A percentile compares a stretch with the other conserved stretches of the same genome.
These are phyloP conservation scores for Blepharisma stoltei DNA, from an alignment of 73 alveolate species.

Conservation along the genomic window DNA sequence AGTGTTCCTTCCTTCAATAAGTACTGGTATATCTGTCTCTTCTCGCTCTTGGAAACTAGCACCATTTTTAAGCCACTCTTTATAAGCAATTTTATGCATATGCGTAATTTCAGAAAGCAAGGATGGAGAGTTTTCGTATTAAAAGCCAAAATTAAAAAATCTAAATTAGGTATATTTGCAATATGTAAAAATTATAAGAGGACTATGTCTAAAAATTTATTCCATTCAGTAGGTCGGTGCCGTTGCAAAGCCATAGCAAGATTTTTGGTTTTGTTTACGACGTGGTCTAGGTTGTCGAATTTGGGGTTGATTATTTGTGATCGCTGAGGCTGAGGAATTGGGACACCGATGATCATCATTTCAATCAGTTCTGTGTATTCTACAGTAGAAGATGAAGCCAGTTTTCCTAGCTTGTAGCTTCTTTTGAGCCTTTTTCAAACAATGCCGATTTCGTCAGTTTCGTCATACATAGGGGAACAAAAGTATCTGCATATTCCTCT, in stretches of 20 bases:
- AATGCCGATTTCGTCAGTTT: conserved; percentile 41
- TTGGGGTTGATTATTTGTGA: not conserved
- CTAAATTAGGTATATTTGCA: too few species aligned
- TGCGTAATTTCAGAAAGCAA: too few species aligned
- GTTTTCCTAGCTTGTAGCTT: not conserved
- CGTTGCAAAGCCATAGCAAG: conserved; percentile 69
- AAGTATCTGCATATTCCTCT: conserved; percentile 59
- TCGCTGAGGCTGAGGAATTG: not conserved
- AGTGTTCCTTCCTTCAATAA: conserved; percentile 81
- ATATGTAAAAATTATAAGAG: conserved; percentile 16
- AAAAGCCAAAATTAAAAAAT: too few species aligned
- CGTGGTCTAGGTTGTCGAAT: conserved; percentile 33
- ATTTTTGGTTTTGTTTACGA: conserved; percentile 42
- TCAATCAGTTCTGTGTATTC: conserved; percentile 2
- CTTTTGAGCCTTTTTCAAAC: not conserved
- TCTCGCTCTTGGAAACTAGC: conserved; percentile 78
- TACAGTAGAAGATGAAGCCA: not conserved
- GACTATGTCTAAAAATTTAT: conserved; percentile 64
- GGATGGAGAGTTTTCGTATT: too few species aligned
- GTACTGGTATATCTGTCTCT: conserved; percentile 73
- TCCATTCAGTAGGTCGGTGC: conserved; percentile 72
- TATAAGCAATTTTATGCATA: too few species aligned
- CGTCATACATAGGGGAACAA: conserved; percentile 53
- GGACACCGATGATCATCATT: not conserved
- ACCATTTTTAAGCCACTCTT: conserved; percentile 56